phyloP scores from a whole-genome alignment of 73 alveolate species.

The Paramecium octaurelia region DNA sequence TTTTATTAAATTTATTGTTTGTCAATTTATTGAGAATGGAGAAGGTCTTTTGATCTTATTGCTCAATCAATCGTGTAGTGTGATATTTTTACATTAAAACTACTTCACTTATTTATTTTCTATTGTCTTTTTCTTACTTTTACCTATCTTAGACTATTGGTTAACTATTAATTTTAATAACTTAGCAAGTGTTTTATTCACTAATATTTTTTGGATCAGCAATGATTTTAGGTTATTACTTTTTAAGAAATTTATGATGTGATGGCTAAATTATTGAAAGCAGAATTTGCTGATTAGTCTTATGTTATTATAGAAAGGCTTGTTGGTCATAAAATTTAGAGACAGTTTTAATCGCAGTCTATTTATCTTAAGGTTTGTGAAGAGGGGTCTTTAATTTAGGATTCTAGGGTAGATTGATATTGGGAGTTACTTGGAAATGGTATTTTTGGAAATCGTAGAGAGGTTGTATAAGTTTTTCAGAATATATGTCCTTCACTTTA shows the following conservation, averaged over 20 bases:
- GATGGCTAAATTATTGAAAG: not conserved
- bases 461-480: not conserved
- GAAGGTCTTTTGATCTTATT: not conserved
- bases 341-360: not conserved
- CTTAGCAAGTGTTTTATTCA: not conserved
- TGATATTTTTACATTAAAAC: constrained; percentile 26
- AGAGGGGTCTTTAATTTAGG: not conserved
- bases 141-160: not conserved
- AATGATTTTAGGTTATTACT: not conserved
- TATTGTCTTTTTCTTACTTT: not conserved
- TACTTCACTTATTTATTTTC: not conserved
- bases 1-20: not conserved
- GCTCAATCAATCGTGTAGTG: not conserved
- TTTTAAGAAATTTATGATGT: not conserved
- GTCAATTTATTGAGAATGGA: not conserved
- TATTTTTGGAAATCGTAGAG: not conserved
- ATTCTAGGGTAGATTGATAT: not conserved
- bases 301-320: not conserved
- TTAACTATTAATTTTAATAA: not conserved
- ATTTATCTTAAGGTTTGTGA: not conserved
- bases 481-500: not conserved
- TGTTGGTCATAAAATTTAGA: not conserved
- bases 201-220: not conserved
- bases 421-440: not conserved
- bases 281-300: not conserved